These are phyloP conservation scores for Ogataea hybrid DNA, from an alignment of 1,139 yeast species.

Conservation along the genomic window DNA sequence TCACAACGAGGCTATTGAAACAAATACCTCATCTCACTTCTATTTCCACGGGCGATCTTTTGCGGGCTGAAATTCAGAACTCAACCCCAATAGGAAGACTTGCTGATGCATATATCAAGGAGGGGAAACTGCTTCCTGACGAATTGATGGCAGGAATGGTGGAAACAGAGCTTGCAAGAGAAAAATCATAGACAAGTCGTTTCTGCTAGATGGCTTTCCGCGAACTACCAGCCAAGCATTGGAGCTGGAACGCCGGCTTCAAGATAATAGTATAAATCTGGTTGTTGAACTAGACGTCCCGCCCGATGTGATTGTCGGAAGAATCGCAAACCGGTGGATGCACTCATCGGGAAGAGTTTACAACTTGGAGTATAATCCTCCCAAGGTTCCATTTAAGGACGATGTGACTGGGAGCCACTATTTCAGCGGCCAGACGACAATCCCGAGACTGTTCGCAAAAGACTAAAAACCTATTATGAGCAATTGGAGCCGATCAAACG, in stretches of 20 bases:
- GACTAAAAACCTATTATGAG: conserved; percentile 61
- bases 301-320: conserved; percentile 67
- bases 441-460: conserved; percentile 59
- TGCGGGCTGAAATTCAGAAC: conserved; percentile 63
- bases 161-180: conserved; percentile 45
- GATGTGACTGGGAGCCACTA: conserved; percentile 89
- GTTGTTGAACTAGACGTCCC: conserved; percentile 88
- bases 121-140: conserved; percentile 77
- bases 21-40: conserved; percentile 49
- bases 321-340: conserved; percentile 85
- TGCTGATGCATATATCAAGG: conserved; percentile 54
- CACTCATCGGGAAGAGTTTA: conserved; percentile 90
- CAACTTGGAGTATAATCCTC: conserved; percentile 85
- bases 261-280: conserved; percentile 47
- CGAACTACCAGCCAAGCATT: conserved; percentile 73
- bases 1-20: conserved; percentile 61
- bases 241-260: conserved; percentile 49
- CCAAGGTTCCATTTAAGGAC: conserved; percentile 74
- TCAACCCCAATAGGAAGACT: conserved; percentile 55
- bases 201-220: conserved; percentile 93
- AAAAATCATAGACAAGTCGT: conserved; percentile 38
- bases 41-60: conserved; percentile 80
- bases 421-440: conserved; percentile 81
- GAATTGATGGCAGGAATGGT: conserved; percentile 60
- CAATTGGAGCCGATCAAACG: conserved; percentile 64